Evolutionary conservation across 208 protist genomes (phyloP), one percentile per base, ranked within the genome.

Genomic region (Wallacemonas sp.): DNA sequence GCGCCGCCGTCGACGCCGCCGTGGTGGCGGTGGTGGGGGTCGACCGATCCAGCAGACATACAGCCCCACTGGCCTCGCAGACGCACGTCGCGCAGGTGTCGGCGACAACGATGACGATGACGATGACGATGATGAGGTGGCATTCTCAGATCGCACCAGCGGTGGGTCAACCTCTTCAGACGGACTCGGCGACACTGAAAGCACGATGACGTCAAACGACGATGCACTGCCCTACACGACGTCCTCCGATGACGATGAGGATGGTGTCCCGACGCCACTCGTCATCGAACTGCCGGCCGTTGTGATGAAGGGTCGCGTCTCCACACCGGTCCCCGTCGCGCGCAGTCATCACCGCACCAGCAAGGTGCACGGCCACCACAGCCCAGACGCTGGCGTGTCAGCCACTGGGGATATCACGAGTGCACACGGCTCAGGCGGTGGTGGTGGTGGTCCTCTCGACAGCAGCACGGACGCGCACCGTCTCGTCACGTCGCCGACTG

Each of bases 151-250:
- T 17, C 52, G 52, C 52, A 23, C 52, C 30, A 58, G 32, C 30
- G 32, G 30, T 8, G 52, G 52, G 16, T 58, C 52, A 3, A 12
- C 23, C 5, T 55, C 47, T 3, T 55, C 47, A n/a, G n/a, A n/a
- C n/a, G n/a, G n/a, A n/a, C n/a, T n/a, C n/a, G n/a, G n/a, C n/a
- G n/a, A n/a, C n/a, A n/a, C n/a, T n/a, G n/a, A n/a, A n/a, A n/a
- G n/a, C n/a, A n/a, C n/a, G n/a, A n/a, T n/a, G n/a, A 24, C 30
- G 30, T 26, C 52, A 27, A n/a, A 24, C 32, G 23, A 24, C 32
- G 23, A 58, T 21, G n/a, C 32, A n/a, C 52, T 58, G 26, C 52
- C 52, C 29, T 58, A 58, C 52, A 58, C 52, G 17, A 58, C 52
- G 6, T 58, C 52, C 30, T 48, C 32, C 23, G 44, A 39, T 4